Percentiles rank a stretch among this genome's conserved stretches.
These are phyloP conservation scores for Naganishia friedmannii DNA, from an alignment of 768 basidiomycete genomes.

Conservation along the genomic window DNA sequence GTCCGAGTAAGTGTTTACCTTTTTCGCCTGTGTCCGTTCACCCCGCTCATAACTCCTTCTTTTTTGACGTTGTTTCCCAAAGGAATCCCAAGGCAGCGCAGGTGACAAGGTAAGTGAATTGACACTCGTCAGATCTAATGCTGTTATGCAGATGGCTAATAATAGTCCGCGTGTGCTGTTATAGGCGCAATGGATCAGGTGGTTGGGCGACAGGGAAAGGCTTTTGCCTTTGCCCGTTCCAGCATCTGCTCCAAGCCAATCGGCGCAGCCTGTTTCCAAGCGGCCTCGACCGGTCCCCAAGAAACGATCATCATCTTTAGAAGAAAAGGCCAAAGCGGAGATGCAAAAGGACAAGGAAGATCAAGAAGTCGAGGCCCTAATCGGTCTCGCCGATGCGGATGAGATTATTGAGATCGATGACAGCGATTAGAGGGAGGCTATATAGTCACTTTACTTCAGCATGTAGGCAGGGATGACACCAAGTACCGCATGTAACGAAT, in stretches of 20 bases:
- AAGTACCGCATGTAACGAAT: not conserved
- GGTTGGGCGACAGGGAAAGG: conserved; percentile 1
- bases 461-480: not conserved
- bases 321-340: conserved; percentile 8
- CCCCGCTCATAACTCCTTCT: not conserved
- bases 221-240: not conserved
- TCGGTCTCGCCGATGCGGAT: not conserved
- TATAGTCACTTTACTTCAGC: not conserved
- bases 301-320: conserved; percentile 1
- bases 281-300: not conserved
- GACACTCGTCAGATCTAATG: not conserved
- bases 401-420: conserved; percentile 12
- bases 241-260: not conserved
- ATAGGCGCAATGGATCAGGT: conserved; percentile 22
- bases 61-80: not conserved
- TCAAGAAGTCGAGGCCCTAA: conserved; percentile 6
- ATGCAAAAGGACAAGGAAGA: conserved; percentile 12
- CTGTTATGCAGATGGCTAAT: not conserved
- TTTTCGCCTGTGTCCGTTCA: not conserved
- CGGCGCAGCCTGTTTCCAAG: not conserved
- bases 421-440: conserved; percentile 3
- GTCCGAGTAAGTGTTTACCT: not conserved
- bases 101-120: not conserved
- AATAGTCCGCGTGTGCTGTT: not conserved
- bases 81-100: conserved; percentile 4